Base-by-base conservation (phyloP, 352 stramenopile species). In the Phytophthora ohioensis region DNA sequence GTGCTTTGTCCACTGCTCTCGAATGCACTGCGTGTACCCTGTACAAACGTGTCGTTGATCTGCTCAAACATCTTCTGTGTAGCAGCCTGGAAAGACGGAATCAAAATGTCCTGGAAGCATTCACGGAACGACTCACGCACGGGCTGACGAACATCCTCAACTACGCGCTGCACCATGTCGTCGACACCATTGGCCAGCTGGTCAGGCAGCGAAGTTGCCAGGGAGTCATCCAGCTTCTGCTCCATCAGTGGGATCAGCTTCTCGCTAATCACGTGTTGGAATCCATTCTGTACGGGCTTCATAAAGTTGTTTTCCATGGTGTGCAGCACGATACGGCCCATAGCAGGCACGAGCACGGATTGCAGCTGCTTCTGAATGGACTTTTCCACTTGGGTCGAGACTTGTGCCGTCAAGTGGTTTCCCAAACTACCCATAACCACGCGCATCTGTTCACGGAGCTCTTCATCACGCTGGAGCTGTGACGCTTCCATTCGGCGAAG, bases 21-120 rank as follows among this genome's bases (percentile, higher is more conserved):
- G 63, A 90, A 84, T 36, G 87, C 84, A 57, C 67, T 84, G 11
- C 79, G 80, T 30, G 86, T 91, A 10, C 88, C 88, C 57, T 93
- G 83, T 4, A 94, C 76, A 34, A 95, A 91, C 10, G 88, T 91
- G 56, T 91, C 84, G 52, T 94, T 91, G 54, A 95, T 95, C 60
- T 95, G 88, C 63, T 95, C 88, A 65, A 95, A 95, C 88, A 95
- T 95, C 64, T 94, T 94, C 63, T 95, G 88, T 10, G 88, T 95
- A 54, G 88, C 88, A 13, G 88, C 88, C 46, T 95, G 86, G 69
- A 95, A 95, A 27, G 86, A 94, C 9, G 88, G 88, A 39, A 95
- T 95, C 64, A 95, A 91, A 67, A 92, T 92, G 38, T 92, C 81
- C 54, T 91, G 85, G 75, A 95, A 95, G 48, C 84, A 93, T 54